Conservation (phyloP, 257 asterid species). For the Nyctanthes arbortristis region DNA sequence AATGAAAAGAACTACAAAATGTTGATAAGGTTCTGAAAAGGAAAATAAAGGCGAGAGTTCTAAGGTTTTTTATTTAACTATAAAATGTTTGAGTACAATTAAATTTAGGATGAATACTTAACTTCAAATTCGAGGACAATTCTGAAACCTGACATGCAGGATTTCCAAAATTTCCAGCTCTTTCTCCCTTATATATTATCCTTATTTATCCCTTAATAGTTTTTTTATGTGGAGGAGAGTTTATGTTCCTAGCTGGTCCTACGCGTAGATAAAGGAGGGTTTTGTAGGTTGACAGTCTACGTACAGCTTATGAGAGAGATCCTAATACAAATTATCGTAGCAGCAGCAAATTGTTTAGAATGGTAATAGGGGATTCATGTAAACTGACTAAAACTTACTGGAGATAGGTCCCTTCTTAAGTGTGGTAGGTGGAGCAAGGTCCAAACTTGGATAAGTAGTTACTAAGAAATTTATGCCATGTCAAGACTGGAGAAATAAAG, state of each 20-base stretch:
- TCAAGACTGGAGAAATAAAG: background rate
- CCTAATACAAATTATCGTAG: background rate
- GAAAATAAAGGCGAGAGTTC: background rate
- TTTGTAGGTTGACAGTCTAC: background rate
- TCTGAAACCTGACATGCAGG: background rate
- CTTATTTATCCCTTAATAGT: background rate
- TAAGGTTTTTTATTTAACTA: background rate
- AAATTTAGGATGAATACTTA: background rate
- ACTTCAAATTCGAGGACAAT: background rate
- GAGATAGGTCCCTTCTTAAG: no score
- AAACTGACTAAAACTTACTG: background rate
- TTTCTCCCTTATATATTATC: background rate
- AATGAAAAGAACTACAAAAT: conserved; percentile 18
- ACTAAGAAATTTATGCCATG: background rate
- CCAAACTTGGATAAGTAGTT: background rate
- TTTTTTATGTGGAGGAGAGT: background rate
- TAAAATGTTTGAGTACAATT: background rate
- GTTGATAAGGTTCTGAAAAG: conserved; percentile 2
- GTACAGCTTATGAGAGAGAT: background rate
- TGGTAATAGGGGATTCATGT: background rate
- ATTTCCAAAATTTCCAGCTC: background rate
- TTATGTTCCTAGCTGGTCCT: background rate
- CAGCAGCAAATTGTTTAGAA: background rate
- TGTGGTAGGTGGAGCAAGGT: background rate
- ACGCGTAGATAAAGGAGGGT: background rate